Evolutionary conservation across 169 alveolate genomes (phyloP).

Genomic region (Cryptosporidium xiaoi): DNA sequence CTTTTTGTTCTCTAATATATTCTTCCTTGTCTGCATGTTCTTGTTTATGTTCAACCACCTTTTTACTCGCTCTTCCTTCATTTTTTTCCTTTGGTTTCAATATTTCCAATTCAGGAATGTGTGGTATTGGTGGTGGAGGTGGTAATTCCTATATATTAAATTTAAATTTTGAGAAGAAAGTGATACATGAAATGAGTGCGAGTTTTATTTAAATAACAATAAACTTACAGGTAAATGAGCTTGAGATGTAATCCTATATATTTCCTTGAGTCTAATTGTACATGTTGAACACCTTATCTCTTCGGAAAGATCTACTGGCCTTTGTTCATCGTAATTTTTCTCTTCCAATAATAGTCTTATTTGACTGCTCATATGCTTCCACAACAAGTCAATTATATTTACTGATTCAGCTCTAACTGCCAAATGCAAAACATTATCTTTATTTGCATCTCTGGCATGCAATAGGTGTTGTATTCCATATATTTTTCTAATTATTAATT

Average conservation of each 20-base stretch:
- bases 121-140: slow-evolving; percentile 72
- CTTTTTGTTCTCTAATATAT: neutral
- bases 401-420: slow-evolving; percentile 69
- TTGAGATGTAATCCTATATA: slow-evolving; percentile 69
- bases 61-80: slow-evolving; percentile 17
- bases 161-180: neutral
- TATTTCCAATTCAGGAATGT: slow-evolving; percentile 62
- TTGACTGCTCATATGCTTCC: slow-evolving; percentile 45
- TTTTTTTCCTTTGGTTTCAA: neutral
- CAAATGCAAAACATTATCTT: slow-evolving; percentile 57
- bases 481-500: slow-evolving; percentile 51
- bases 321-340: slow-evolving; percentile 23
- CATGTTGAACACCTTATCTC: slow-evolving; percentile 63
- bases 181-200: neutral
- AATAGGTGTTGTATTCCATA: slow-evolving; percentile 48
- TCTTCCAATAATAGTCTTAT: slow-evolving; percentile 65
- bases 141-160: slow-evolving; percentile 27
- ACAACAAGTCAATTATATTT: slow-evolving; percentile 29
- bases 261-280: slow-evolving; percentile 63
- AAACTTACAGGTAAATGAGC: slow-evolving; percentile 70
- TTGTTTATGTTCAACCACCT: neutral
- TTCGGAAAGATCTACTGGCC: slow-evolving; percentile 67
- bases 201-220: neutral
- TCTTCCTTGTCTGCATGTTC: no score
- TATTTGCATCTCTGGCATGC: slow-evolving; percentile 62